Evolutionary conservation across 2,329 filamentous ascomycete genomes (phyloP).

Genomic region (Pseudocercospora cruenta): DNA sequence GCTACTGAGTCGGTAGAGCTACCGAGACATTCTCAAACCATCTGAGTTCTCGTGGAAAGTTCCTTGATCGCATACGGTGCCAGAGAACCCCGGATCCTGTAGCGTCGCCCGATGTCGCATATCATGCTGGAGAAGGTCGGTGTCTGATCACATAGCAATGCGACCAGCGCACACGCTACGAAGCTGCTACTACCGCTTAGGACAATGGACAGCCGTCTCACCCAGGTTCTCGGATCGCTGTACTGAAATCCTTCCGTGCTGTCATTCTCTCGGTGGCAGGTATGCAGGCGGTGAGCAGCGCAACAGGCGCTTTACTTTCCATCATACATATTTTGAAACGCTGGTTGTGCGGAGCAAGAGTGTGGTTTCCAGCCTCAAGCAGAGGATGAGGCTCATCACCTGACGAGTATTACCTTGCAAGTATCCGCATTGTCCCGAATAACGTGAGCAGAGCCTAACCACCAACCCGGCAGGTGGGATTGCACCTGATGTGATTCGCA

Average conservation of each 20-base stretch:
- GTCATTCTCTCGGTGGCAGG: background rate
- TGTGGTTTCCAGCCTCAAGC: background rate
- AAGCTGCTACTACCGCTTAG: background rate
- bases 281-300: background rate
- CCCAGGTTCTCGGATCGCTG: background rate
- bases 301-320: background rate
- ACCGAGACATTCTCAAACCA: background rate
- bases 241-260: background rate
- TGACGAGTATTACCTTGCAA: background rate
- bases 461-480: slow-evolving; percentile 13
- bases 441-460: slow-evolving; percentile 5
- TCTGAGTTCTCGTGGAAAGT: background rate
- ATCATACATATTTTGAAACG: background rate
- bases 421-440: background rate
- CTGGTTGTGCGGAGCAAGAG: background rate
- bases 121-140: background rate
- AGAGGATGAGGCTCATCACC: background rate
- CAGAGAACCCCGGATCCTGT: background rate
- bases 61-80: background rate
- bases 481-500: background rate
- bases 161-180: background rate
- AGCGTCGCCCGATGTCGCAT: background rate
- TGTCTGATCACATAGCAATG: background rate
- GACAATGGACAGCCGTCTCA: slow-evolving; percentile 2
- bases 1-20: background rate